Conservation (phyloP, 2,329 filamentous ascomycete species). For the Cladosporium oxysporum region DNA sequence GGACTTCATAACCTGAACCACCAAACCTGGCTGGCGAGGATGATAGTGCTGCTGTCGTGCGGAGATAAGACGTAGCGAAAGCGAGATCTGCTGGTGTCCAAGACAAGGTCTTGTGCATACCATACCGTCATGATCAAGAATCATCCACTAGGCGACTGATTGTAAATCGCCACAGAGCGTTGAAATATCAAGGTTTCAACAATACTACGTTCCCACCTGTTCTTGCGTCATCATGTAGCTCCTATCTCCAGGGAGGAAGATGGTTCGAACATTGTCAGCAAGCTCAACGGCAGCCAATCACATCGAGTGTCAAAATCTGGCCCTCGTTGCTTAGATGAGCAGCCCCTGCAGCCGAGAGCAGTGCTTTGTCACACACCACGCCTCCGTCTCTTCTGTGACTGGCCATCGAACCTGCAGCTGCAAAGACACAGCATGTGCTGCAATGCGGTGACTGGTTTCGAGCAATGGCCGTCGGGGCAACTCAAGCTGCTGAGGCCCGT, state of each 20-base stretch:
- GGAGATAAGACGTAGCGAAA: neutral
- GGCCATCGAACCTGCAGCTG: neutral
- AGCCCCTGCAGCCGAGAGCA: neutral
- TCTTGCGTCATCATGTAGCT: neutral
- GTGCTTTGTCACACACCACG: slow-evolving; percentile 6
- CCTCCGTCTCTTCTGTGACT: neutral
- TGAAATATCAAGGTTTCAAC: neutral
- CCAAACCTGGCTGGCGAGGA: neutral
- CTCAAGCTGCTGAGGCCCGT: neutral
- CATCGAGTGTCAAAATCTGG: neutral
- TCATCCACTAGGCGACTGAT: neutral
- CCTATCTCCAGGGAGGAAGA: neutral
- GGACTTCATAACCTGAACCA: no score
- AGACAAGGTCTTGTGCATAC: neutral
- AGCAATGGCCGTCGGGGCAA: slow-evolving; percentile 8
- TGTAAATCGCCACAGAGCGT: neutral
- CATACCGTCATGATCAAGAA: neutral
- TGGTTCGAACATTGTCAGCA: slow-evolving; percentile 29
- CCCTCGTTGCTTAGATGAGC: neutral
- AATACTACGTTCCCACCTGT: neutral
- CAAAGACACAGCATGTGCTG: neutral
- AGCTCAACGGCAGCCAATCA: slow-evolving; percentile 17
- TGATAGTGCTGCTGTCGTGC: neutral
- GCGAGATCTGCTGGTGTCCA: neutral
- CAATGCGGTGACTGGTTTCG: neutral